Evolutionary conservation across 1,284 basidiomycete genomes (phyloP).

Genomic region (Sanguinoderma infundibulare): DNA sequence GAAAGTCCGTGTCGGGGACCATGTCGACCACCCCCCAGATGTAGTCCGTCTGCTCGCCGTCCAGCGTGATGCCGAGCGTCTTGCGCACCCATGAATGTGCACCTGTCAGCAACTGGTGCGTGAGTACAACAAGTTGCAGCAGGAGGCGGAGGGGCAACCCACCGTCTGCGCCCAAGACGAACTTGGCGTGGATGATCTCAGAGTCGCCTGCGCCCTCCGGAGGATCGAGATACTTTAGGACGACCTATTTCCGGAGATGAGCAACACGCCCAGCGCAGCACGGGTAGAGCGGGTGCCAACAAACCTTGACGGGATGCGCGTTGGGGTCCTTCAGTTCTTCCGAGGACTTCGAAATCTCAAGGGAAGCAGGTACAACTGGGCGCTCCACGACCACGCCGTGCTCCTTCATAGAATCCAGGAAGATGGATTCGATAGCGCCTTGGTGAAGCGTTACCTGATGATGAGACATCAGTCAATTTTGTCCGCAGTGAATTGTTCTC

Average conservation of each 20-base stretch:
- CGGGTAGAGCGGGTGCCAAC: slow-evolving; percentile 14
- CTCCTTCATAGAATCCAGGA: slow-evolving; percentile 62
- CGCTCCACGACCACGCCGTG: slow-evolving; percentile 58
- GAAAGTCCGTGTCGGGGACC: slow-evolving; percentile 75
- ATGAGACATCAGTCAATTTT: neutral
- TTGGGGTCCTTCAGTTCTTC: slow-evolving; percentile 44
- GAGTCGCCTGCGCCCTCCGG: slow-evolving; percentile 32
- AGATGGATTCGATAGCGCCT: slow-evolving; percentile 74
- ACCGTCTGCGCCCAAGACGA: slow-evolving; percentile 61
- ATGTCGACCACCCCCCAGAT: slow-evolving; percentile 84
- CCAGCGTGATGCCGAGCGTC: slow-evolving; percentile 66
- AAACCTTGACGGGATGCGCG: slow-evolving; percentile 61
- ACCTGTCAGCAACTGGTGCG: slow-evolving; percentile 37
- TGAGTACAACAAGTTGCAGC: neutral
- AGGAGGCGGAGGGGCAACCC: neutral
- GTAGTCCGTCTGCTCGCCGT: slow-evolving; percentile 81
- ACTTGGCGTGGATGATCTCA: slow-evolving; percentile 57
- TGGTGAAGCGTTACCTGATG: slow-evolving; percentile 72
- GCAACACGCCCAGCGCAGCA: too few species aligned
- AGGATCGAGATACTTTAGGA: slow-evolving; percentile 38
- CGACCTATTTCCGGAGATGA: slow-evolving; percentile 33
- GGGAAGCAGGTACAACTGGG: slow-evolving; percentile 55
- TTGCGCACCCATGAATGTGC: slow-evolving; percentile 86
- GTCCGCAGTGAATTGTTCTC: neutral
- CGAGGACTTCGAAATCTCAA: slow-evolving; percentile 54